These are phyloP conservation scores for Lotmaria passim DNA, from an alignment of 208 protist species.

Conservation along the genomic window DNA sequence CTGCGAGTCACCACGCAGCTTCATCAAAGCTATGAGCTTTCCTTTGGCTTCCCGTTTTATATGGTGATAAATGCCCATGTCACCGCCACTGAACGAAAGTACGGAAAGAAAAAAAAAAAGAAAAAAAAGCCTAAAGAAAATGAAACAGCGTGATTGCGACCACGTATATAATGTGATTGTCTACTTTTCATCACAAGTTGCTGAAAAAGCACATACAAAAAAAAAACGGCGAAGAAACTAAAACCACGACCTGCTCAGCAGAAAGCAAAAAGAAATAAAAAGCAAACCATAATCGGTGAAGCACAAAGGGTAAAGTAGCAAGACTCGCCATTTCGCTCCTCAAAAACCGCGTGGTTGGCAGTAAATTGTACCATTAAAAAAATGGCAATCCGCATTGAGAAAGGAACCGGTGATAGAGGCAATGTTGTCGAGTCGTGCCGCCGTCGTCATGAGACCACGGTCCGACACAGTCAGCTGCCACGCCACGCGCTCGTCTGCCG, in stretches of 20 bases:
- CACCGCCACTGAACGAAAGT: neutral
- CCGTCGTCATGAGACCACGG: slow-evolving; percentile 20
- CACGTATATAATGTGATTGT: no score
- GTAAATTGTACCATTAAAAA: slow-evolving; percentile 28
- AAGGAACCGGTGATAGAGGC: slow-evolving; percentile 28
- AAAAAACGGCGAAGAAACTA: no score
- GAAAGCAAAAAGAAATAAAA: neutral
- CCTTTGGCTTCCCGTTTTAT: no score
- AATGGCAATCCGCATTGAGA: slow-evolving; percentile 25
- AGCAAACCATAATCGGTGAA: neutral
- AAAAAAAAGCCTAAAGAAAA: neutral
- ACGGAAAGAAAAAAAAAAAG: neutral
- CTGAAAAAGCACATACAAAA: neutral
- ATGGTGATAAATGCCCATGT: neutral
- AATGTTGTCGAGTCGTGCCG: slow-evolving; percentile 17
- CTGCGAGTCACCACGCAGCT: no score
- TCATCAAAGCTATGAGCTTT: no score
- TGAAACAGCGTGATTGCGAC: no score
- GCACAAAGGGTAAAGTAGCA: neutral
- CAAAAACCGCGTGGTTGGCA: slow-evolving; percentile 25
- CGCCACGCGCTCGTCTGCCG: slow-evolving; percentile 46
- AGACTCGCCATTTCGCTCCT: neutral
- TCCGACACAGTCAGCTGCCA: slow-evolving; percentile 48
- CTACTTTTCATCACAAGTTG: neutral
- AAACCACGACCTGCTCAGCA: no score